A percentile compares a stretch with the other conserved stretches of the same genome.
Evolutionary conservation across 2,329 filamentous ascomycete genomes (phyloP).

Genomic region (Tympanopsis confertula): DNA sequence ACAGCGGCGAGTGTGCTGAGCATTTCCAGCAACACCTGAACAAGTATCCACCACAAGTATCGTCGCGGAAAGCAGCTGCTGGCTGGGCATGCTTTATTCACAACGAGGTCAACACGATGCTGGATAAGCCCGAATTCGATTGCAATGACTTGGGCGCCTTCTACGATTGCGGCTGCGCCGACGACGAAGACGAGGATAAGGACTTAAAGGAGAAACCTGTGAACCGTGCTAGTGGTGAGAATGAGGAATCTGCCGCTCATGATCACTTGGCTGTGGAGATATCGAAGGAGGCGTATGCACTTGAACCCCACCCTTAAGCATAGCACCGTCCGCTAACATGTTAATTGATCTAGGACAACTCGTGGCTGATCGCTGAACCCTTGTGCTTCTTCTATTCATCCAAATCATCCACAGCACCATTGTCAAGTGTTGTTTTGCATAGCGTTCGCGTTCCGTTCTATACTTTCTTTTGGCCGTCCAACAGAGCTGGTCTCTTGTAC

Average conservation of each 20-base stretch:
- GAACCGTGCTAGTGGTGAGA: neutral
- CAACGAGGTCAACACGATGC: slow-evolving; percentile 52
- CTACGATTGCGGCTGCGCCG: slow-evolving; percentile 55
- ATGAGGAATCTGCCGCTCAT: neutral
- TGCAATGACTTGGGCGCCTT: slow-evolving; percentile 54
- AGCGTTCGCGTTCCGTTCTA: no score
- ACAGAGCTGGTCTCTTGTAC: no score
- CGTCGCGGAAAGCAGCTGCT: slow-evolving; percentile 46
- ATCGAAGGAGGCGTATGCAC: neutral
- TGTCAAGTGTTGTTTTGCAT: no score
- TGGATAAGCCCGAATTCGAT: slow-evolving; percentile 49
- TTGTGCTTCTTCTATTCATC: no score
- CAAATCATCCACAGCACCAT: no score
- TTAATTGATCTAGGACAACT: neutral
- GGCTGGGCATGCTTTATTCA: slow-evolving; percentile 58
- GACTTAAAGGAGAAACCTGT: no score
- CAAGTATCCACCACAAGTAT: slow-evolving; percentile 53
- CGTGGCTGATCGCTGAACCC: slow-evolving; percentile 1
- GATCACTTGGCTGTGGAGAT: neutral
- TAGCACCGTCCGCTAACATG: neutral
- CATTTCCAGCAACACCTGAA: slow-evolving; percentile 50
- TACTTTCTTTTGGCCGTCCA: no score
- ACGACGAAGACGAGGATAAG: slow-evolving; percentile 29
- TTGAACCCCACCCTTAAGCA: neutral
- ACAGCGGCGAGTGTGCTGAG: slow-evolving; percentile 50